Percentiles rank a stretch among this genome's conserved stretches.
Conservation (phyloP, 139 green algal genomes). For the Tetraselmis striata region DNA sequence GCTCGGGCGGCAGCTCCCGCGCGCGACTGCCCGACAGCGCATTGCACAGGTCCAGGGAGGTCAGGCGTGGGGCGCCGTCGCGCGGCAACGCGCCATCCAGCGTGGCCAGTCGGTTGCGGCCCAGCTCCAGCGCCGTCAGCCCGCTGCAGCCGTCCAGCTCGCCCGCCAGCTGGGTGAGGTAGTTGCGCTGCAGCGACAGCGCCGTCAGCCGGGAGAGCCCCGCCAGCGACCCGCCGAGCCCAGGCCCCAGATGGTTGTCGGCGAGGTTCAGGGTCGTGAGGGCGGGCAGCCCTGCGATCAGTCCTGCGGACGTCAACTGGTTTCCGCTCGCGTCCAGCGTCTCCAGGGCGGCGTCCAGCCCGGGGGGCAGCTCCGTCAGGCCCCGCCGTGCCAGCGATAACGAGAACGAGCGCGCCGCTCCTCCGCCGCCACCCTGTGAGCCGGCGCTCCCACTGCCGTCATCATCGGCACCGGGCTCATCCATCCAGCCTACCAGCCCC, state of each 20-base stretch:
- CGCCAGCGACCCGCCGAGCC: neutral
- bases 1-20: neutral
- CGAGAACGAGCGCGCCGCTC: constrained; percentile 17
- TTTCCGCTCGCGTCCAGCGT: neutral
- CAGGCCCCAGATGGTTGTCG: neutral
- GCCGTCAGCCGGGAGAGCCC: neutral
- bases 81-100: neutral
- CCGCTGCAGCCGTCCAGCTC: neutral
- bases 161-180: neutral
- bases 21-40: neutral
- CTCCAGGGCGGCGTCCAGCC: neutral
- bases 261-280: neutral
- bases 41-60: neutral
- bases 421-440: too few species aligned
- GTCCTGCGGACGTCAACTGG: neutral
- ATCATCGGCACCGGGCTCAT: too few species aligned
- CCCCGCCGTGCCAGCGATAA: neutral
- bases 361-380: neutral
- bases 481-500: too few species aligned
- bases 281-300: neutral
- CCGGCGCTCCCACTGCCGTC: too few species aligned
- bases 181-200: neutral
- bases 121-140: neutral
- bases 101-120: neutral
- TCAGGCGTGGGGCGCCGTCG: neutral